These are phyloP conservation scores for Zoysia matrella DNA, from an alignment of 202 grass and related monocot species.

Conservation along the genomic window DNA sequence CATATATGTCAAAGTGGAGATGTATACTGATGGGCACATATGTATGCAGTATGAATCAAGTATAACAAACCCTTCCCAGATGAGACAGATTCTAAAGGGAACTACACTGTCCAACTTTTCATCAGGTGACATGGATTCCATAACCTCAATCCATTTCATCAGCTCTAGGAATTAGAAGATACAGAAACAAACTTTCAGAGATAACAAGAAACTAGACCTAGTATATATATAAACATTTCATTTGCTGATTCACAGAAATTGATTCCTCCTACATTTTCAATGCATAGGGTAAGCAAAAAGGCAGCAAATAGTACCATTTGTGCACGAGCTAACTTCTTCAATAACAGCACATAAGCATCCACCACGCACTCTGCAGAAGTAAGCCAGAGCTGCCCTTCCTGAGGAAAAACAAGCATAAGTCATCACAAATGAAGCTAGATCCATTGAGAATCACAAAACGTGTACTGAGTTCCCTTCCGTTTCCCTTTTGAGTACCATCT, in stretches of 20 bases:
- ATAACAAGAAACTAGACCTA: constrained; percentile 23
- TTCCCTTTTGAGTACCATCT: background rate
- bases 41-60: constrained; percentile 6
- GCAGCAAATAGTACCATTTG: constrained; percentile 58
- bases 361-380: constrained; percentile 68
- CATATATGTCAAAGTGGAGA: constrained; percentile 11
- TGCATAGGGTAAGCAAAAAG: constrained; percentile 23
- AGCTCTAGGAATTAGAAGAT: constrained; percentile 22
- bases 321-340: constrained; percentile 65
- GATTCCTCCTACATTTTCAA: background rate
- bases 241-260: background rate
- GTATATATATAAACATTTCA: constrained; percentile 25
- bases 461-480: background rate
- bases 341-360: constrained; percentile 77
- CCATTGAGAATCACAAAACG: constrained; percentile 27
- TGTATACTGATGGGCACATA: constrained; percentile 3
- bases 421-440: background rate
- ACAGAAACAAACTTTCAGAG: background rate
- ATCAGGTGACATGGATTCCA: constrained; percentile 15
- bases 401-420: constrained; percentile 32
- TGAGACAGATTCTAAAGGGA: background rate
- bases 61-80: constrained; percentile 8
- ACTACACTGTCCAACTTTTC: constrained; percentile 16
- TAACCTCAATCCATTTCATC: constrained; percentile 30
- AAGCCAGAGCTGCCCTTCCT: constrained; percentile 70